Base-by-base conservation (phyloP, 495 filamentous ascomycete genomes). In the Aspergillus ellipticus region DNA sequence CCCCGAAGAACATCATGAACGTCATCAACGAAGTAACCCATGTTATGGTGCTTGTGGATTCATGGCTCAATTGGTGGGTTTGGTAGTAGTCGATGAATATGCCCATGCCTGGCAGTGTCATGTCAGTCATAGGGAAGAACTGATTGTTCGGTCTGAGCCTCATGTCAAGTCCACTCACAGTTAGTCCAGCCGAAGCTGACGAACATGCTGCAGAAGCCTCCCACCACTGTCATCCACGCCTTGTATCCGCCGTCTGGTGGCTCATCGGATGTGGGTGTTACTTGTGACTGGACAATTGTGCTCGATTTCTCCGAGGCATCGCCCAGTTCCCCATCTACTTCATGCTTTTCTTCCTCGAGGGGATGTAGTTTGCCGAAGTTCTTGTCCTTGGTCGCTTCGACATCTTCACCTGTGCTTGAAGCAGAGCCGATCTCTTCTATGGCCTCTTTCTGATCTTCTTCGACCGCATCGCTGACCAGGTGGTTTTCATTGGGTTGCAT, bases 211-310 rank as follows among this genome's bases (percentile, higher is more conserved):
- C 77, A 82, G 69, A 83, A 89, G 4, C 77, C 83, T 47, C 88
- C 86, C 1, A 82, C 57, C 0, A 90, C 86, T 0, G 78, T 76
- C 29, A 84, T 65, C 85, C 87, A 90, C n/a, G 87, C 87, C 54
- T 80, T 66, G 5, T 74, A 28, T 1, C 87, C 87, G 45, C 86
- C 86, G 68, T 90, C 87, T 6, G 86, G 87, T 6, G 70, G 68
- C 28, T 57, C 60, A 21, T 62, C 62, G 24, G 60, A 80, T 73
- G 54, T 76, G 69, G 39, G 70, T 64, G 45, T 74, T 70, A 61
- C 76, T 56, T 64, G 70, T 37, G 51, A 52, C 45, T 64, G 53
- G 22, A 50, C 54, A 56, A 46, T 52, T 8, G 35, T 54, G 29
- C 35, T 47, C 6, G 57, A 6, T 49, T 74, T 69, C 42, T 68